Conservation (phyloP, 2,329 filamentous ascomycete genomes). For the Zymoseptoria tritici region DNA sequence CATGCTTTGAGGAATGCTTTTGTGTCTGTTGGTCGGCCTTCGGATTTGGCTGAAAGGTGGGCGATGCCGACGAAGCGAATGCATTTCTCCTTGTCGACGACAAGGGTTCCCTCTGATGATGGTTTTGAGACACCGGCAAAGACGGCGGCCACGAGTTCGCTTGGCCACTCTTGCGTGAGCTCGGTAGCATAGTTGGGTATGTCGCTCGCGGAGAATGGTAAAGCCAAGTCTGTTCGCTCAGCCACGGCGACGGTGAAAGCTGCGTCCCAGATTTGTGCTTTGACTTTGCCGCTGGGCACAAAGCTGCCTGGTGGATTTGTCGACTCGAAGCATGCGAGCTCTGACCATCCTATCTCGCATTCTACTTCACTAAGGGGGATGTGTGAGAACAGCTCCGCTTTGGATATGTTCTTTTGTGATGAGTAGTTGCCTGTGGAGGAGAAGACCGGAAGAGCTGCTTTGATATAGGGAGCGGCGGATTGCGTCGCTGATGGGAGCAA, state of each 20-base stretch:
- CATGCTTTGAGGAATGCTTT: conserved; percentile 31
- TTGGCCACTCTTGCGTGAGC: conserved; percentile 29
- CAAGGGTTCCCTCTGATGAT: conserved; percentile 20
- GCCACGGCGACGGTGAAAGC: conserved; percentile 36
- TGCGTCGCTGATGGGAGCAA: conserved; percentile 26
- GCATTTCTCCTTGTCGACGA: conserved; percentile 18
- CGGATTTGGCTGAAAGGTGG: conserved; percentile 18
- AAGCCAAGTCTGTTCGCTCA: conserved; percentile 35
- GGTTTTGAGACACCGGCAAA: conserved; percentile 20
- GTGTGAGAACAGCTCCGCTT: conserved; percentile 39
- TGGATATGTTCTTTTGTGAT: conserved; percentile 22
- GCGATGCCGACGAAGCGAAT: conserved; percentile 19
- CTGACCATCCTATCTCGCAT: conserved; percentile 44
- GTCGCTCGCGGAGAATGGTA: conserved; percentile 28
- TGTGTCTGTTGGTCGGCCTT: conserved; percentile 16
- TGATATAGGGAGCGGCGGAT: conserved; percentile 32
- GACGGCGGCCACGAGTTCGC: conserved; percentile 31
- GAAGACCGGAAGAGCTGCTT: conserved; percentile 34
- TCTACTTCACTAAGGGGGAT: conserved; percentile 47
- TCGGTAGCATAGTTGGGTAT: conserved; percentile 13
- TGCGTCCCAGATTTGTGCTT: conserved; percentile 43
- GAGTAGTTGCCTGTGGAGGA: conserved; percentile 23
- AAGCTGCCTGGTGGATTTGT: conserved; percentile 29
- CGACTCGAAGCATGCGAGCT: conserved; percentile 48
- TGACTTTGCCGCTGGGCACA: conserved; percentile 42